phyloP scores from a whole-genome alignment of 1,139 yeast genomes.

The Pichia sp. region DNA sequence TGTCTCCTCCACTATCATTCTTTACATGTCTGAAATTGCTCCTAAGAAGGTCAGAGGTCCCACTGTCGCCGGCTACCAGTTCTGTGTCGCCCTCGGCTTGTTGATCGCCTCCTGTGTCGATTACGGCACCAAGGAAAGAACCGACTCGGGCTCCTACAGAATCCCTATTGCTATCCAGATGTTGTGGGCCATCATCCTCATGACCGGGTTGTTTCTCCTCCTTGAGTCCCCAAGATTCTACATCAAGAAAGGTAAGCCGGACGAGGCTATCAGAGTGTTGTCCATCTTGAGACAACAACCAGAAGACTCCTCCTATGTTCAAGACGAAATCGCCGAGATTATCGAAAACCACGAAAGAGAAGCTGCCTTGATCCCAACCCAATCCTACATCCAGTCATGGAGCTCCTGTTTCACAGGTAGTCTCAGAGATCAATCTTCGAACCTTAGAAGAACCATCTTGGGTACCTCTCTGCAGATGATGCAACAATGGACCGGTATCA shows the following conservation, averaged over 20 bases:
- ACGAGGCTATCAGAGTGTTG: slow-evolving; percentile 44
- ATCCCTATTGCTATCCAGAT: slow-evolving; percentile 57
- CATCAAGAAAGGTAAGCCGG: slow-evolving; percentile 43
- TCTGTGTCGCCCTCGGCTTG: slow-evolving; percentile 65
- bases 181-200: slow-evolving; percentile 50
- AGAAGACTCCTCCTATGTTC: slow-evolving; percentile 35
- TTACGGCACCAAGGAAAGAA: slow-evolving; percentile 52
- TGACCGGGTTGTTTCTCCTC: slow-evolving; percentile 50
- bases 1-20: slow-evolving; percentile 59
- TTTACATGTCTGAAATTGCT: slow-evolving; percentile 68
- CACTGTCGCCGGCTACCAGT: slow-evolving; percentile 62
- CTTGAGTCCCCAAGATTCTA: slow-evolving; percentile 71
- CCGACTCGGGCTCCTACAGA: slow-evolving; percentile 57
- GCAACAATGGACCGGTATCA: slow-evolving; percentile 73
- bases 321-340: slow-evolving; percentile 41
- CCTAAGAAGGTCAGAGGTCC: slow-evolving; percentile 71
- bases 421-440: slow-evolving; percentile 31
- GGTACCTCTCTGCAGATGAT: slow-evolving; percentile 44
- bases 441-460: slow-evolving; percentile 33
- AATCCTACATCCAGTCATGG: slow-evolving; percentile 29
- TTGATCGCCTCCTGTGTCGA: slow-evolving; percentile 64
- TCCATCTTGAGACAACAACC: slow-evolving; percentile 42
- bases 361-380: slow-evolving; percentile 31
- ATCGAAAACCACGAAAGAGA: slow-evolving; percentile 42
- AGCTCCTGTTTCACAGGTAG: slow-evolving; percentile 34